phyloP scores from a whole-genome alignment of 495 filamentous ascomycete species.

The Tuber brumale region DNA sequence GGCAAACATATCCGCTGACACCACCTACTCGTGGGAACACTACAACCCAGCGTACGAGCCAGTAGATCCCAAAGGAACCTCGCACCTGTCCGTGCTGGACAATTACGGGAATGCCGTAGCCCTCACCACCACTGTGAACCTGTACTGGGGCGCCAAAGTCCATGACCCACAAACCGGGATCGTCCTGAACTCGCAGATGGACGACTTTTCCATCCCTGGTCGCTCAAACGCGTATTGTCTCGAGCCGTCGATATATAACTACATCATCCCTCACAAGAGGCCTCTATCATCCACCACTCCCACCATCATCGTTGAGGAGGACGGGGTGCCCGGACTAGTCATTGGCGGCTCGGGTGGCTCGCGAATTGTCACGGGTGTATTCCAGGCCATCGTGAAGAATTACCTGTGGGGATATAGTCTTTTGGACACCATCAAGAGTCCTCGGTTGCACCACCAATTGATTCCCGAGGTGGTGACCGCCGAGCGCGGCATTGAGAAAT shows the following conservation, averaged over 20 bases:
- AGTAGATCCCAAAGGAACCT: constrained; percentile 38
- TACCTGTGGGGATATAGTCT: constrained; percentile 36
- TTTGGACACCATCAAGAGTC: constrained; percentile 36
- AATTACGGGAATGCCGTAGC: constrained; percentile 35
- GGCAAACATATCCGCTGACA: constrained; percentile 35
- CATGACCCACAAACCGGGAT: constrained; percentile 38
- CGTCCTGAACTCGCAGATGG: constrained; percentile 40
- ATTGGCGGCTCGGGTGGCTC: constrained; percentile 38
- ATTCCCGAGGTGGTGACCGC: constrained; percentile 37
- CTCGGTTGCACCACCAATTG: constrained; percentile 39
- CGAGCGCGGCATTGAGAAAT: constrained; percentile 20
- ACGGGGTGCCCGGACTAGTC: constrained; percentile 28
- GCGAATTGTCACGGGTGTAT: constrained; percentile 40
- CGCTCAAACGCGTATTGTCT: constrained; percentile 35
- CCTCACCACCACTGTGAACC: constrained; percentile 39
- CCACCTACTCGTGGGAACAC: constrained; percentile 37
- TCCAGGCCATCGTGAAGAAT: constrained; percentile 40
- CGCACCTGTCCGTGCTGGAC: constrained; percentile 38
- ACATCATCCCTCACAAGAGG: constrained; percentile 38
- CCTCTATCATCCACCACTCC: constrained; percentile 37
- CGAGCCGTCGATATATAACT: constrained; percentile 36
- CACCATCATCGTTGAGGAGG: constrained; percentile 28
- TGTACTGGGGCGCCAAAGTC: constrained; percentile 40
- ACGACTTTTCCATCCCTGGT: constrained; percentile 40
- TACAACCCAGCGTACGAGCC: constrained; percentile 40